Percentiles rank a stretch among this genome's conserved stretches.
Evolutionary conservation across 2,329 filamentous ascomycete species (phyloP).

Genomic region (Botrytis fabae): DNA sequence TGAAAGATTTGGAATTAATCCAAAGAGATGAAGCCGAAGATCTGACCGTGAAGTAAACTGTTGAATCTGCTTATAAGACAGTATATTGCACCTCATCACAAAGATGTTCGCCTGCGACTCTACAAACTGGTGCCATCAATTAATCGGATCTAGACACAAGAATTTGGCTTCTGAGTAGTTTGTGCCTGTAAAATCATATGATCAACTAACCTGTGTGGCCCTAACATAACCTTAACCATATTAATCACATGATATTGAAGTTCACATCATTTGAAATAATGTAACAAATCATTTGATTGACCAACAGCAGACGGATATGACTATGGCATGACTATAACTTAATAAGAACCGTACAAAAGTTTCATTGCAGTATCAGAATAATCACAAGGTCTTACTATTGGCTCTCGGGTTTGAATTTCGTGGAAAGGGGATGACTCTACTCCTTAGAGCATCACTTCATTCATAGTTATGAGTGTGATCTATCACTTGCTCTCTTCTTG

Average conservation of each 20-base stretch:
- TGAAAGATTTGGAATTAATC: neutral
- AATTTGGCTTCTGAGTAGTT: accelerated
- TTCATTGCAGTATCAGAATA: neutral
- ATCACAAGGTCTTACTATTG: neutral
- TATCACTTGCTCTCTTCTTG: neutral
- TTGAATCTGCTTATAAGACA: neutral
- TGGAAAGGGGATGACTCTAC: neutral
- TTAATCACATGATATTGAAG: neutral
- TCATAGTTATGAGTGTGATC: neutral
- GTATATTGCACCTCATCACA: neutral
- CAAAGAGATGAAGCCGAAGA: neutral
- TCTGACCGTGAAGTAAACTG: accelerated
- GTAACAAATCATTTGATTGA: neutral
- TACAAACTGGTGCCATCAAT: neutral
- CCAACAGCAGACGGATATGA: accelerated
- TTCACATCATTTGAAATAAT: neutral
- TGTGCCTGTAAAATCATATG: neutral
- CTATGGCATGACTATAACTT: neutral
- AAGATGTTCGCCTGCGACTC: neutral
- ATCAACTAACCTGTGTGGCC: neutral
- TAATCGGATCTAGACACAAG: neutral
- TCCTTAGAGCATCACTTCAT: neutral
- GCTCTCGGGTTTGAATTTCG: neutral
- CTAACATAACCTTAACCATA: neutral
- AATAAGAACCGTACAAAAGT: neutral